phyloP scores from a whole-genome alignment of 1,139 yeast genomes.

The Candida smagusa region DNA sequence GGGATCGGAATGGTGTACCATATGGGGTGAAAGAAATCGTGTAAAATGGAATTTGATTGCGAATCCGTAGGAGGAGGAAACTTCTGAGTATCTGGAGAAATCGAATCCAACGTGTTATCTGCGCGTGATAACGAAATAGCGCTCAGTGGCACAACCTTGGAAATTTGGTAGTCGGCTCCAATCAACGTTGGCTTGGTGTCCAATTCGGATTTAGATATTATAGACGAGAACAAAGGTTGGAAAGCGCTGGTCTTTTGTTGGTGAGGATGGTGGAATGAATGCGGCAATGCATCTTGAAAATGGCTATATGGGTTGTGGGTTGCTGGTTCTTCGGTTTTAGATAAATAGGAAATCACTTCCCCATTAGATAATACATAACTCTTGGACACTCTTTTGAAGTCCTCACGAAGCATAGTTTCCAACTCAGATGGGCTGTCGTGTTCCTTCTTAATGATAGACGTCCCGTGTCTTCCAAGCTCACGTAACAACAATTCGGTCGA shows the following conservation, averaged over 20 bases:
- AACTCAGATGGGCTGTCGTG: slow-evolving; percentile 22
- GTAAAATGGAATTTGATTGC: slow-evolving; percentile 65
- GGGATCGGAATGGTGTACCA: slow-evolving; percentile 82
- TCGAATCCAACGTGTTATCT: slow-evolving; percentile 45
- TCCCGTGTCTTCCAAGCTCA: slow-evolving; percentile 52
- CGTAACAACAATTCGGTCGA: slow-evolving; percentile 68
- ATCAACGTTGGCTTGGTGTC: slow-evolving; percentile 64
- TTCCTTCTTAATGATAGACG: slow-evolving; percentile 14
- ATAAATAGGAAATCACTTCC: slow-evolving; percentile 50
- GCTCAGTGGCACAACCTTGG: slow-evolving; percentile 58
- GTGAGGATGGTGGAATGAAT: slow-evolving; percentile 16
- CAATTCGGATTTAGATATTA: slow-evolving; percentile 58
- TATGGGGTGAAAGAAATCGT: slow-evolving; percentile 77
- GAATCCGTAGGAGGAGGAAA: slow-evolving; percentile 60
- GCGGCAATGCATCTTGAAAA: slow-evolving; percentile 15
- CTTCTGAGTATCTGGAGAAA: slow-evolving; percentile 45
- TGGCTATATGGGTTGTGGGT: slow-evolving; percentile 6
- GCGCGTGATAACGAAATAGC: slow-evolving; percentile 20
- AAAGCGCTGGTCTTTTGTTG: slow-evolving; percentile 27
- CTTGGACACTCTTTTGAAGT: slow-evolving; percentile 64
- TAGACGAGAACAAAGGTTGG: slow-evolving; percentile 69
- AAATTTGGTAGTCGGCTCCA: slow-evolving; percentile 55
- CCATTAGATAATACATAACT: slow-evolving; percentile 58
- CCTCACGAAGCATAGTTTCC: slow-evolving; percentile 39
- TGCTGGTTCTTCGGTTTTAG: slow-evolving; percentile 31